phyloP scores from a whole-genome alignment of 257 asterid species.

The Asclepias syriaca region DNA sequence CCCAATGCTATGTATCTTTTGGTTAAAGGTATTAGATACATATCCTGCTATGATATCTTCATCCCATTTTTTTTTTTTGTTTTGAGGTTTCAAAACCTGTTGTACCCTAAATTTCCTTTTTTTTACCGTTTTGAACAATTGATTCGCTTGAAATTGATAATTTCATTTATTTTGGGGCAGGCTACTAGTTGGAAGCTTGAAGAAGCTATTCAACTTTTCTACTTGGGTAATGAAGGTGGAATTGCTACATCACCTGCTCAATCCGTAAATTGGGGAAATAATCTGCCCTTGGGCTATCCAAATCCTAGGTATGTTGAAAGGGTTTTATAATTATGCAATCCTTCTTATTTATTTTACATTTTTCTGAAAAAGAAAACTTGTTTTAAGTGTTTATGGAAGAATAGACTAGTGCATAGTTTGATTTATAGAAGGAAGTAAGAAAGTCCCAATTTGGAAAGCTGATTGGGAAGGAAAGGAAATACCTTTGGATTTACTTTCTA shows the following conservation, averaged over 20 bases:
- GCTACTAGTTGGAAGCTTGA: constrained; percentile 99
- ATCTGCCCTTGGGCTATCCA: constrained; percentile 38
- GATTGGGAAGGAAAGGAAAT: background rate
- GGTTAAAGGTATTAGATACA: background rate
- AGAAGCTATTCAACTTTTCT: constrained; percentile 95
- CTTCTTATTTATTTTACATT: too few species aligned
- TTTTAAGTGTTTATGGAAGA: background rate
- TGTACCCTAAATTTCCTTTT: background rate
- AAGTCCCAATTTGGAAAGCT: background rate
- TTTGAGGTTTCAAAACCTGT: background rate
- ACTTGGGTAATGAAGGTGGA: constrained; percentile 73
- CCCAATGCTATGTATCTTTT: background rate
- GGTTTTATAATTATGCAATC: background rate
- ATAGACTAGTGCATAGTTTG: background rate
- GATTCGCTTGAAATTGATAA: constrained; percentile 8
- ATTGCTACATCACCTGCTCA: constrained; percentile 30
- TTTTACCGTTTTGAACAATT: background rate
- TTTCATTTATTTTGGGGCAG: constrained; percentile 32
- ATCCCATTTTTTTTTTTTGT: background rate
- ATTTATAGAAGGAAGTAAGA: too few species aligned
- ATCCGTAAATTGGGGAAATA: constrained; percentile 42
- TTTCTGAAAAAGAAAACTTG: background rate
- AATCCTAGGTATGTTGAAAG: constrained; percentile 42
- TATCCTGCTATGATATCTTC: background rate
- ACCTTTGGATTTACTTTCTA: background rate